phyloP scores from a whole-genome alignment of 495 filamentous ascomycete species.

The Trichoderma erinaceum region DNA sequence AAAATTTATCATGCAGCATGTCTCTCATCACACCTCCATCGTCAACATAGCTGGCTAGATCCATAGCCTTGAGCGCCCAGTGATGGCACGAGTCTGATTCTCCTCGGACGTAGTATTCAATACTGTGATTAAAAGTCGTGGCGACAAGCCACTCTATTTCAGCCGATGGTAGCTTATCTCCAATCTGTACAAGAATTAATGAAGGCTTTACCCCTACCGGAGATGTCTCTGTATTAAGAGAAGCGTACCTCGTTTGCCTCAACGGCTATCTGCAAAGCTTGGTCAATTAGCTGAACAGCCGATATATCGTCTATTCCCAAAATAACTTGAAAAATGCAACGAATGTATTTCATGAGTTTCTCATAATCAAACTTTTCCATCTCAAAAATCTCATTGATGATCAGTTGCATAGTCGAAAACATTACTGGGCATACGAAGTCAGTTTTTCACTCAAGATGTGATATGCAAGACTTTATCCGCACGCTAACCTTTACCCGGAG shows the following conservation, averaged over 20 bases:
- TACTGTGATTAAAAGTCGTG: conserved; percentile 66
- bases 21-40: conserved; percentile 47
- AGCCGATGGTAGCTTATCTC: conserved; percentile 53
- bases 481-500: conserved; percentile 41
- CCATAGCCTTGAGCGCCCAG: conserved; percentile 64
- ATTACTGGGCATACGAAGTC: conserved; percentile 28
- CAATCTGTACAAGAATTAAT: conserved; percentile 24
- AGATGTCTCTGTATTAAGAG: not conserved
- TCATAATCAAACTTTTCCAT: conserved; percentile 44
- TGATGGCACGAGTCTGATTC: conserved; percentile 51
- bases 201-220: not conserved
- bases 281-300: conserved; percentile 52
- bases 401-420: conserved; percentile 49
- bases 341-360: conserved; percentile 63
- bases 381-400: conserved; percentile 57
- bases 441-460: not conserved
- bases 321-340: conserved; percentile 63
- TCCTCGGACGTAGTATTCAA: conserved; percentile 59
- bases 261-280: conserved; percentile 46
- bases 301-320: conserved; percentile 39
- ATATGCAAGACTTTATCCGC: not conserved
- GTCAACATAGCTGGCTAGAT: conserved; percentile 49
- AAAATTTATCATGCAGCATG: conserved; percentile 49
- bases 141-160: conserved; percentile 77
- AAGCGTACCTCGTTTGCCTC: conserved; percentile 35